Conservation (phyloP, 164 flowering plant species). For the Annona cherimola region DNA sequence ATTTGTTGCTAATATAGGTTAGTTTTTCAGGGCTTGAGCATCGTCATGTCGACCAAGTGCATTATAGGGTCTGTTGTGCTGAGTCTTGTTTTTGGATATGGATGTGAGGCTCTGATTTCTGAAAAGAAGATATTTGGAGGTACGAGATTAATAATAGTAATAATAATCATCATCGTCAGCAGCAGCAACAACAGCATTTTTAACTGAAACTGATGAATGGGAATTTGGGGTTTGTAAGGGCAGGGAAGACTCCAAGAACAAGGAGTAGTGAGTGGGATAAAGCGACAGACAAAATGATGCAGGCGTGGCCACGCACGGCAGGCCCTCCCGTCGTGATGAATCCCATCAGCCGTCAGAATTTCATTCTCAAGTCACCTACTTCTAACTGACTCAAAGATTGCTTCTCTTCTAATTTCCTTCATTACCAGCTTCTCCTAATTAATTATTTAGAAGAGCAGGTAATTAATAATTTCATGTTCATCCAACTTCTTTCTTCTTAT, state of each 20-base stretch:
- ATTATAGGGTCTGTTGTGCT: conserved; percentile 30
- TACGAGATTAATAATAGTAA: neutral
- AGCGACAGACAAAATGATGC: conserved; percentile 55
- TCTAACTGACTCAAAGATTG: no score
- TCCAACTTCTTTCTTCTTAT: no score
- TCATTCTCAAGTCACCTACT: conserved; percentile 33
- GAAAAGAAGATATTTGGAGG: conserved; percentile 65
- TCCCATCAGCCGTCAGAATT: conserved; percentile 61
- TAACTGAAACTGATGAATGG: no score
- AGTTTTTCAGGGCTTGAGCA: no score
- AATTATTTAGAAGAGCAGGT: no score
- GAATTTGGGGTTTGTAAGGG: neutral
- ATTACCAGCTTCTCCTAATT: no score
- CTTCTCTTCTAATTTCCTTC: no score
- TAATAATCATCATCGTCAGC: neutral
- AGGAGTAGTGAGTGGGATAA: conserved; percentile 67
- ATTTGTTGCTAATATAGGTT: no score
- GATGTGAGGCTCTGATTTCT: conserved; percentile 25
- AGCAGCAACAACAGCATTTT: neutral
- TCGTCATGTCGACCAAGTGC: conserved; percentile 19
- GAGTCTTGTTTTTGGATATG: conserved; percentile 28
- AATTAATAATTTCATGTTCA: no score
- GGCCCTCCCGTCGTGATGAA: conserved; percentile 67
- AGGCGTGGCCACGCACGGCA: conserved; percentile 61
- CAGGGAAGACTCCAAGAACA: conserved; percentile 77